Conservation (phyloP, 176 grass and related monocot genomes). For the Rhipidocladum racemiflorum region DNA sequence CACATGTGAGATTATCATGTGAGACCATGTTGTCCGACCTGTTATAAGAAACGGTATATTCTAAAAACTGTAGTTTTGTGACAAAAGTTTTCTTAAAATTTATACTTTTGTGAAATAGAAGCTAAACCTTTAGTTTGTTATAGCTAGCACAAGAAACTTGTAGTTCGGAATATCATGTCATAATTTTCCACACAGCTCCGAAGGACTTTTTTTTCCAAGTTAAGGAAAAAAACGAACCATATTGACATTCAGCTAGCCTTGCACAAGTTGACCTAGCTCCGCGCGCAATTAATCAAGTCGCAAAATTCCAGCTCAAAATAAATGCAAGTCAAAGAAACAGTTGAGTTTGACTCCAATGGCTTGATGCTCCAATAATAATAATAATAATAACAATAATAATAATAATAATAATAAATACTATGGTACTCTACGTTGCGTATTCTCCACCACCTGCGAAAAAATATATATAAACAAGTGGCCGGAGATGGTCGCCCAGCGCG, state of each 20-base stretch:
- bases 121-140: no score
- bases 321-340: slow-evolving; percentile 39
- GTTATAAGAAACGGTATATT: no score
- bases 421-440: slow-evolving; percentile 13
- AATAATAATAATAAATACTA: background rate
- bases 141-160: no score
- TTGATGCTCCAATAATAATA: background rate
- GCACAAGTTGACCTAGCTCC: slow-evolving; percentile 24
- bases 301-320: slow-evolving; percentile 19
- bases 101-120: no score
- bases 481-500: background rate
- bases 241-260: background rate
- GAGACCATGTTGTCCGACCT: no score
- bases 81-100: no score
- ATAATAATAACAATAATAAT: background rate
- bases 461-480: slow-evolving; percentile 23
- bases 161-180: background rate
- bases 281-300: background rate
- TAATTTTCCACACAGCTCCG: background rate
- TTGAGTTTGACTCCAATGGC: slow-evolving; percentile 23
- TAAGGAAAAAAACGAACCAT: background rate
- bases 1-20: no score
- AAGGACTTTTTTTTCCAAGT: slow-evolving; percentile 11
- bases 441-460: slow-evolving; percentile 15
- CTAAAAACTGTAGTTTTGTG: no score